Evolutionary conservation across 2,329 filamentous ascomycete species (phyloP), one percentile per base, ranked within the genome.

Genomic region (Cladophialophora yegresii): DNA sequence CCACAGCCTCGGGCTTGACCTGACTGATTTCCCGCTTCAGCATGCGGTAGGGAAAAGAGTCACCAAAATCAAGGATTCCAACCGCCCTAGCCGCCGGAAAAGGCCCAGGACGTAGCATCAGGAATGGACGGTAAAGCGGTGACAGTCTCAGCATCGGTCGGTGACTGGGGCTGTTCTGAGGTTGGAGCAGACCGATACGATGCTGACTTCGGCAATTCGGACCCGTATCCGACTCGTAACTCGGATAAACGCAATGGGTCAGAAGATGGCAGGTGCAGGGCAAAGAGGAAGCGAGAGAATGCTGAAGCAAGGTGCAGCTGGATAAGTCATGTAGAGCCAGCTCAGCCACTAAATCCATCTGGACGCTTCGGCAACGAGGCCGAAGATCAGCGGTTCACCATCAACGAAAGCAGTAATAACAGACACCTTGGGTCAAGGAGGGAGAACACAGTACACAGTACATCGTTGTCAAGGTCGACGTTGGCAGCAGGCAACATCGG

Each of bases 21-120:
- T 54, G 43, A 49, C 40, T 50, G 13, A 23, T 40, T 55, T 61
- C 26, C 36, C 51, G 26, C 28, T 55, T 64, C 43, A 33, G 33
- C 28, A 54, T 32, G 49, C 20, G n/a, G 43, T 30, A n/a, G 8
- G 57, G 7, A 20, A 16, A 53, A 50, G 22, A 6, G 20, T 28
- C 3, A 7, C 16, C 28, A 6, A 28, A 54, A 28, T n/a, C 51
- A 33, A n/a, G 51, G 28, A 28, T 33, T 23, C 13, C 1, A 10
- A 32, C 8, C 16, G 16, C 20, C 5, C 20, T 54, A 54, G 51
- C 16, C 51, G 30, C 20, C 28, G 51, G 26, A 20, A n/a, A 30
- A 23, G 20, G 28, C 23, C 47, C 20, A 4, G 22, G 22, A 50
- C 13, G 16, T 20, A 49, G 23, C 20, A 50, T 50, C 20, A 50